Evolutionary conservation across 805 yeast species (phyloP).

Genomic region (Metschnikowia continentalis): DNA sequence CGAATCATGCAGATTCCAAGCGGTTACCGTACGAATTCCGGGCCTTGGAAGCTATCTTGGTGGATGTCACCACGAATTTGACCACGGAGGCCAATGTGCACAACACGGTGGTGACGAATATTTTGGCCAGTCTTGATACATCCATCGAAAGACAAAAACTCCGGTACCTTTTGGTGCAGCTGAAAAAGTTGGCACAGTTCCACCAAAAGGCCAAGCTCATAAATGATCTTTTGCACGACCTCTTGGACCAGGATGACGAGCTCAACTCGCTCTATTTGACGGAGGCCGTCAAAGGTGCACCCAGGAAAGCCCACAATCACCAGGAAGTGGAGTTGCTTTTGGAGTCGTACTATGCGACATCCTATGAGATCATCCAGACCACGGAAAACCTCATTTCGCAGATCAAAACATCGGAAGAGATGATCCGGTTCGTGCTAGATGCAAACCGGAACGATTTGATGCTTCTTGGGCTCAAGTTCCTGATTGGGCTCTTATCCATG

Average conservation of each 20-base stretch:
- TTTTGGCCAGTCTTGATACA: slow-evolving; percentile 73
- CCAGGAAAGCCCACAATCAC: slow-evolving; percentile 59
- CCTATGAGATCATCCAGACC: slow-evolving; percentile 92
- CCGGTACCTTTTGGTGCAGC: slow-evolving; percentile 73
- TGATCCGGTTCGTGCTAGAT: slow-evolving; percentile 87
- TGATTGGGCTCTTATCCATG: slow-evolving; percentile 76
- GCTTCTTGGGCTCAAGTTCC: slow-evolving; percentile 79
- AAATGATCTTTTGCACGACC: slow-evolving; percentile 78
- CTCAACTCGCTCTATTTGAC: slow-evolving; percentile 77
- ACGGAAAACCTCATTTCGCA: slow-evolving; percentile 75
- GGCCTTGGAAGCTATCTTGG: slow-evolving; percentile 83
- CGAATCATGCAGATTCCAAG: slow-evolving; percentile 24
- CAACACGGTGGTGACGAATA: slow-evolving; percentile 66
- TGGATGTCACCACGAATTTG: slow-evolving; percentile 72
- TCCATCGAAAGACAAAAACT: slow-evolving; percentile 77
- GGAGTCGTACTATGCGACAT: slow-evolving; percentile 85
- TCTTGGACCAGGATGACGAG: slow-evolving; percentile 84
- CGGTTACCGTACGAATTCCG: slow-evolving; percentile 79
- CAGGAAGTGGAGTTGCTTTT: slow-evolving; percentile 85
- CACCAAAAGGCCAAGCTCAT: slow-evolving; percentile 79
- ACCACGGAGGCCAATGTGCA: slow-evolving; percentile 86
- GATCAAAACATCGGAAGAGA: slow-evolving; percentile 90
- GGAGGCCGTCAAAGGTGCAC: slow-evolving; percentile 44
- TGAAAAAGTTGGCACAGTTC: slow-evolving; percentile 79
- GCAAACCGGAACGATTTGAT: slow-evolving; percentile 91